Base-by-base conservation (phyloP, 768 basidiomycete species). In the Boletus bicolor region DNA sequence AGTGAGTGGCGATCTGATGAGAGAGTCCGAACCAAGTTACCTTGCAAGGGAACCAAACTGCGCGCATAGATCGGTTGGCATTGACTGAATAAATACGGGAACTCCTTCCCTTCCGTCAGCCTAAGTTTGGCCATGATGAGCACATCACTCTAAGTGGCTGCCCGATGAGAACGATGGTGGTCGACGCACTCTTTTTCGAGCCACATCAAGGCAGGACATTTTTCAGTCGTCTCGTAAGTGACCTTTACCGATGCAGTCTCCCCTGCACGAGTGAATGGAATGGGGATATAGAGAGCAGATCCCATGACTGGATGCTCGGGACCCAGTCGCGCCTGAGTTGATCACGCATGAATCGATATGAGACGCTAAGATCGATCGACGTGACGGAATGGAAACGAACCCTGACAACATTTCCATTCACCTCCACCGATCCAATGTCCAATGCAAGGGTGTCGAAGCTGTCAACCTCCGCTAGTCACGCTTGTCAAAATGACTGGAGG, bases 41-140 rank as follows among this genome's bases (percentile, higher is more conserved):
- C 88, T 80, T 95, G 93, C 54, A 92, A 65, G 3, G 93, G 94
- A 0, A 82, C 80, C 41, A 96, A 71, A 4, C 86, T 80, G 30
- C 94, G 83, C 3, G 89, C 89, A 66, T 95, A 87, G 61, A 94
- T 96, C 4, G 95, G 91, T 61, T 97, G 93, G 64, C 89, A 91
- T 64, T 97, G 95, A 56, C 91, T 93, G 76, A 94, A 98, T 15
- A 98, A 71, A 72, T 89, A 97, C 0, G 91, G 87, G 67, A 89
- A 88, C 19, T 76, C 74, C 61, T 92, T 92, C 8, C 92, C 92
- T 56, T 91, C 89, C 0, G 93, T 97, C 72, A 93, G 86, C 55
- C 90, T 91, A 19, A 7, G 21, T 11, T 8, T 1, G 35, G 19
- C 19, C 17, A 14, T 10, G 17, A 10, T 2, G 21, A 14, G 24